Conservation (phyloP, 2,329 filamentous ascomycete species). For the Fonsecaea monophora region DNA sequence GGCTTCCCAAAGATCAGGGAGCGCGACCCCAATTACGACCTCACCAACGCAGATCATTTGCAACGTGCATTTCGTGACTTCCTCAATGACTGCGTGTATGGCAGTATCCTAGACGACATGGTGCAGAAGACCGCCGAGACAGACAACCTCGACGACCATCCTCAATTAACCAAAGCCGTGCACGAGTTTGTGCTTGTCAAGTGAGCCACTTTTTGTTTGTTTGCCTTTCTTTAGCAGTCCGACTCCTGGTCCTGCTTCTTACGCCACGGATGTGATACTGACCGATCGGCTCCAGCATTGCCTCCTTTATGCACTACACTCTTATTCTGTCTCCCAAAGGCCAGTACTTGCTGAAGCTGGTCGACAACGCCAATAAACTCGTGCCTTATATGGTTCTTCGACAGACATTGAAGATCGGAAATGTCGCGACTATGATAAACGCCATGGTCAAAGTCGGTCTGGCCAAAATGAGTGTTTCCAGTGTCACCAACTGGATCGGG, state of each 20-base stretch:
- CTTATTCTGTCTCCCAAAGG: conserved; percentile 77
- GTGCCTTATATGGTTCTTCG: conserved; percentile 74
- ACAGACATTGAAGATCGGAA: conserved; percentile 76
- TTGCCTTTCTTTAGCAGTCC: background rate
- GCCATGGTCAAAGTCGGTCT: conserved; percentile 75
- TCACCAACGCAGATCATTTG: conserved; percentile 65
- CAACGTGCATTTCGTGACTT: conserved; percentile 70
- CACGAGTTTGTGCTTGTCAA: conserved; percentile 74
- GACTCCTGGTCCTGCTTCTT: conserved; percentile 16
- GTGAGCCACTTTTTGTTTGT: conserved; percentile 54
- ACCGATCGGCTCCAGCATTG: conserved; percentile 59
- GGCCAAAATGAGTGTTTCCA: conserved; percentile 77
- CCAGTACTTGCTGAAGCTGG: conserved; percentile 72
- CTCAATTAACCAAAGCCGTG: conserved; percentile 66
- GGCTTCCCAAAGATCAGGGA: conserved; percentile 57
- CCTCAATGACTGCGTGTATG: conserved; percentile 71
- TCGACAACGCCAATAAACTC: conserved; percentile 73
- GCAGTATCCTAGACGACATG: conserved; percentile 68
- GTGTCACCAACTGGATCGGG: conserved; percentile 80
- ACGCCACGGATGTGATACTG: background rate
- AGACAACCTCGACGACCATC: conserved; percentile 68
- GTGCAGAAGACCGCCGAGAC: conserved; percentile 68
- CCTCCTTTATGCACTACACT: conserved; percentile 75
- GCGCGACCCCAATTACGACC: conserved; percentile 60
- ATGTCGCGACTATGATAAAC: conserved; percentile 81